Conservation (phyloP, 2,329 filamentous ascomycete species). For the Coccinonectria pachysandricola region DNA sequence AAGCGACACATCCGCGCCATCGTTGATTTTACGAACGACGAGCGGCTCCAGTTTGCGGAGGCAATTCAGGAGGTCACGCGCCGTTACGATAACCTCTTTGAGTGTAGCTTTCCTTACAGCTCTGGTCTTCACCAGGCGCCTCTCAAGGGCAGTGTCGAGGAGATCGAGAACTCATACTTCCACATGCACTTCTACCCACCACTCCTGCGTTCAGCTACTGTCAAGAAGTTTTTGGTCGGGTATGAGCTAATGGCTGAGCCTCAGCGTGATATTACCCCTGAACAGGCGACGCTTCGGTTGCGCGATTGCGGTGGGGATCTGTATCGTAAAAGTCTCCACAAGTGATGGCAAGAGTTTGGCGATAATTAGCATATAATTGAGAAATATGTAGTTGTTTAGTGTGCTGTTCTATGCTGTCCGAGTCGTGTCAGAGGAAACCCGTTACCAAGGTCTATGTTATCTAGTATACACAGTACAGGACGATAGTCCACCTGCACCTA, state of each 20-base stretch:
- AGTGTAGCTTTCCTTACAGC: conserved; percentile 93
- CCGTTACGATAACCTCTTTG: conserved; percentile 92
- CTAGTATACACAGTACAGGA: neutral
- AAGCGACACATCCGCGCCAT: conserved; percentile 77
- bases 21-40: conserved; percentile 64
- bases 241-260: conserved; percentile 96
- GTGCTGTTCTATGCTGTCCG: too few species aligned
- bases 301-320: conserved; percentile 69
- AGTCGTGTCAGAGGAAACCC: too few species aligned
- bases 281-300: conserved; percentile 77
- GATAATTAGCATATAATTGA: conserved; percentile 6
- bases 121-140: conserved; percentile 96
- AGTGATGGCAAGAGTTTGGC: conserved; percentile 7
- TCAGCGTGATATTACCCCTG: conserved; percentile 95
- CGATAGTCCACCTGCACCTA: too few species aligned
- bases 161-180: conserved; percentile 79
- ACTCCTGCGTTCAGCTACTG: conserved; percentile 80
- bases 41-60: conserved; percentile 68
- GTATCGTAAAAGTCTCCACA: conserved; percentile 55
- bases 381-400: too few species aligned
- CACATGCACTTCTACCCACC: conserved; percentile 98
- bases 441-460: too few species aligned
- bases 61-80: conserved; percentile 79
- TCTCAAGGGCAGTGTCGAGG: conserved; percentile 67
- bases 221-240: conserved; percentile 91